Conservation (phyloP, 176 grass and related monocot genomes). For the Phragmites australis region DNA sequence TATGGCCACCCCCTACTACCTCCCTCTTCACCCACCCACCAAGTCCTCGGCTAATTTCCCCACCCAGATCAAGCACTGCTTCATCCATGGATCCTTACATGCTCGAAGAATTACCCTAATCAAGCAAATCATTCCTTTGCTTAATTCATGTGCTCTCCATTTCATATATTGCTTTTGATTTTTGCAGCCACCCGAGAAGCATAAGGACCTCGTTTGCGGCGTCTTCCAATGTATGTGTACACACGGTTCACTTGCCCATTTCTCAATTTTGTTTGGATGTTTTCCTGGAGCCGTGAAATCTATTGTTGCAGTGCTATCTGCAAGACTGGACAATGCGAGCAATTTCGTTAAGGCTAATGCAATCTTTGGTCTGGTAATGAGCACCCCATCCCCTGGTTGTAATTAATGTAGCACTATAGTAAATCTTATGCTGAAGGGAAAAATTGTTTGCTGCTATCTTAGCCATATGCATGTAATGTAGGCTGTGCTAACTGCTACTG, state of each 20-base stretch:
- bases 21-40: neutral
- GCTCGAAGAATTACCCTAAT: neutral
- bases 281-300: too few relatives aligned
- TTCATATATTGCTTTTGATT: neutral
- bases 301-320: too few relatives aligned
- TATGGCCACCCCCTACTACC: neutral
- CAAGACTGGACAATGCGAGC: too few relatives aligned
- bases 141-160: neutral
- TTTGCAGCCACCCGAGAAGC: conserved; percentile 78
- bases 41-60: conserved; percentile 28
- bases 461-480: too few relatives aligned
- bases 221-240: conserved; percentile 63
- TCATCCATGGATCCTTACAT: neutral
- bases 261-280: too few relatives aligned
- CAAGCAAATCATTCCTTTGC: neutral
- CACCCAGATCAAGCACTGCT: conserved; percentile 1
- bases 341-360: too few relatives aligned
- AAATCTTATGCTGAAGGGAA: too few relatives aligned
- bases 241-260: neutral
- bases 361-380: too few relatives aligned
- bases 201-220: conserved; percentile 65
- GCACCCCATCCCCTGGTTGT: too few relatives aligned
- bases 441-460: too few relatives aligned
- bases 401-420: too few relatives aligned
- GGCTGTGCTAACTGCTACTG: too few relatives aligned